Evolutionary conservation across 1,284 basidiomycete species (phyloP).

Genomic region (Fomitopsis palustris): DNA sequence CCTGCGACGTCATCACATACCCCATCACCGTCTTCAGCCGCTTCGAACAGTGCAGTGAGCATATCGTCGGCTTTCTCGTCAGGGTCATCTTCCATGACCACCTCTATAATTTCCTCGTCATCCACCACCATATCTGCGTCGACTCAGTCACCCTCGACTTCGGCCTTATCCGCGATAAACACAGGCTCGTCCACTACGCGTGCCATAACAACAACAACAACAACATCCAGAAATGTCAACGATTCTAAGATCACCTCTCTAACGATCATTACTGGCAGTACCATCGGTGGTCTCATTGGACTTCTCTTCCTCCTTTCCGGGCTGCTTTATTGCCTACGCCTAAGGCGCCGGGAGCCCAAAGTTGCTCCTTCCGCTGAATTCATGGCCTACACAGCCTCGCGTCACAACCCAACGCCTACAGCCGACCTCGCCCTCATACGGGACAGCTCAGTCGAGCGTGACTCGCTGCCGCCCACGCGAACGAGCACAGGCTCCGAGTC

Average conservation of each 20-base stretch:
- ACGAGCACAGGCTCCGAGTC: background rate
- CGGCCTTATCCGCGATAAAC: background rate
- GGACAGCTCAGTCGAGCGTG: background rate
- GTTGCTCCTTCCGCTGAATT: conserved; percentile 23
- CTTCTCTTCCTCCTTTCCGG: conserved; percentile 3
- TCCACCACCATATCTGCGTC: background rate
- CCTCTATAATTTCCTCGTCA: background rate
- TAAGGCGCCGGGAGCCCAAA: conserved; percentile 9
- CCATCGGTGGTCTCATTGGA: conserved; percentile 13
- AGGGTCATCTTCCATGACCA: too few relatives aligned
- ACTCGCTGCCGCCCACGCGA: background rate
- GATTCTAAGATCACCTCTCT: background rate
- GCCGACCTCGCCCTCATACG: background rate
- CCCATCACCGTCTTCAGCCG: too few relatives aligned
- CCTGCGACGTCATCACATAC: too few relatives aligned
- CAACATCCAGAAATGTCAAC: background rate
- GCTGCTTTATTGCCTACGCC: background rate
- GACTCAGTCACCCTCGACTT: background rate
- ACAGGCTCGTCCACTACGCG: background rate
- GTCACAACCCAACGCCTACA: background rate
- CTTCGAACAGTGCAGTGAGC: too few relatives aligned
- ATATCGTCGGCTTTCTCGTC: too few relatives aligned
- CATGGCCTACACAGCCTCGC: conserved; percentile 11
- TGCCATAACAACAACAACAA: background rate
- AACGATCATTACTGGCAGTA: conserved; percentile 18